Base-by-base conservation (phyloP, 1,284 basidiomycete genomes). In the Boletus austroedulis region DNA sequence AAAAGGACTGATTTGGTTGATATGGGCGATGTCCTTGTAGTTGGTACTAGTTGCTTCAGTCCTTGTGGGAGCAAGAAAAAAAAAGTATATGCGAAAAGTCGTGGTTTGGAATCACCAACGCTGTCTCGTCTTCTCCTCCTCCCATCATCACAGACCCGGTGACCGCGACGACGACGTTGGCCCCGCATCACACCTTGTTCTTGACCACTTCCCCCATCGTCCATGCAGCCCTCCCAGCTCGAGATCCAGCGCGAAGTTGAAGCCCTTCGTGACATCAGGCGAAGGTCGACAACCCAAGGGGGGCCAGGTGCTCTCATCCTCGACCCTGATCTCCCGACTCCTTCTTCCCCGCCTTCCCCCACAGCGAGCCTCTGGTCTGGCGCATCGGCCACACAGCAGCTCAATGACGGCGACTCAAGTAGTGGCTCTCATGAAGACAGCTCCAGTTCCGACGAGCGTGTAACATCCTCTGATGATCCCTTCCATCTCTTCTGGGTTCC, bases 401-500 rank as follows among this genome's bases (percentile, higher is more conserved):
- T 60, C 45, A 69, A 67, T 61, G 77, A 78, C 63, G 77, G 76
- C 57, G 78, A 78, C 57, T 77, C 77, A 49, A 78, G 77, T 64
- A 80, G 75, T 64, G 74, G 72, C 66, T 80, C 78, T 31, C 75
- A 80, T 61, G 77, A 80, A 64, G 79, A 77, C 62, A 74, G 73
- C 64, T 76, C 75, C 59, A 65, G 73, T 67, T 66, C 67, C 55
- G 69, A 71, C 65, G 64, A 74, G 61, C 66, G 71, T 65, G 61
- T 43, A 17, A 10, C 49, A 36, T 67, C 75, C 47, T 70, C 77
- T 51, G 86, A 89, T 67, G 90, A 93, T 76, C 87, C 89, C 11
- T 85, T 86, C 67, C 87, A 93, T 74, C 85, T 98, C 60, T 98
- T 98, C 79, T 99, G 96, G 96, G 94, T 99, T 19, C 96, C 96